Evolutionary conservation across 805 yeast genomes (phyloP).

Genomic region (Lipomyces orientalis): DNA sequence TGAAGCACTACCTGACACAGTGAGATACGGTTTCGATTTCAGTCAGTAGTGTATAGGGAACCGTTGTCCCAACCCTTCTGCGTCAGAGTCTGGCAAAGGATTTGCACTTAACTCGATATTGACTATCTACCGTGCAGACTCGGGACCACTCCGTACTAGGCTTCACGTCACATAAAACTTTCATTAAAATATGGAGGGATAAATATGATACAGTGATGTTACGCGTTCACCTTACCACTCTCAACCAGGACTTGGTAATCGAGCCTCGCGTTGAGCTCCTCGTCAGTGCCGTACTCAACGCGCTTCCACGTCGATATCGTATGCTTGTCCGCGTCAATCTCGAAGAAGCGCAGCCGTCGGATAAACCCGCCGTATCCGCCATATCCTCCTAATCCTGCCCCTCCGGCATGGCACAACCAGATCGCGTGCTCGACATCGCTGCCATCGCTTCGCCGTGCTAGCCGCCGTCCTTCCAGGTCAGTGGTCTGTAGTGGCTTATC

Average conservation of each 20-base stretch:
- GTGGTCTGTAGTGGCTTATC: conserved; percentile 21
- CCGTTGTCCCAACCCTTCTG: too few relatives aligned
- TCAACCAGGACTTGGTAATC: conserved; percentile 60
- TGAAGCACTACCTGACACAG: too few relatives aligned
- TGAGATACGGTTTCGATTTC: too few relatives aligned
- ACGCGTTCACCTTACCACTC: conserved; percentile 49
- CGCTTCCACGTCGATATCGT: conserved; percentile 75
- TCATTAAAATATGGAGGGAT: not conserved
- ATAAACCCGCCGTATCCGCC: conserved; percentile 89
- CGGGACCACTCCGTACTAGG: too few relatives aligned
- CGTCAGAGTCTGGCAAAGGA: too few relatives aligned
- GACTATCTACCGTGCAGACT: too few relatives aligned
- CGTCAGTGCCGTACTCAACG: conserved; percentile 53
- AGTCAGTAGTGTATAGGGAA: too few relatives aligned
- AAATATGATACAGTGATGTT: not conserved
- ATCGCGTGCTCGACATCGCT: conserved; percentile 46
- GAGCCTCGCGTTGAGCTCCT: conserved; percentile 50
- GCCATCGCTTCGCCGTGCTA: conserved; percentile 2
- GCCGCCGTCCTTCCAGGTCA: not conserved
- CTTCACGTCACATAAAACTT: too few relatives aligned
- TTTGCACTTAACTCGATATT: too few relatives aligned
- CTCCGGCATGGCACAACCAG: conserved; percentile 96
- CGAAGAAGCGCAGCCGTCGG: conserved; percentile 78
- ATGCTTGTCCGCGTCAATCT: conserved; percentile 58
- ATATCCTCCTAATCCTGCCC: conserved; percentile 92